Evolutionary conservation across 176 grass and related monocot species (phyloP), one percentile per base, ranked within the genome.

Genomic region (Cenchrus purpureus): DNA sequence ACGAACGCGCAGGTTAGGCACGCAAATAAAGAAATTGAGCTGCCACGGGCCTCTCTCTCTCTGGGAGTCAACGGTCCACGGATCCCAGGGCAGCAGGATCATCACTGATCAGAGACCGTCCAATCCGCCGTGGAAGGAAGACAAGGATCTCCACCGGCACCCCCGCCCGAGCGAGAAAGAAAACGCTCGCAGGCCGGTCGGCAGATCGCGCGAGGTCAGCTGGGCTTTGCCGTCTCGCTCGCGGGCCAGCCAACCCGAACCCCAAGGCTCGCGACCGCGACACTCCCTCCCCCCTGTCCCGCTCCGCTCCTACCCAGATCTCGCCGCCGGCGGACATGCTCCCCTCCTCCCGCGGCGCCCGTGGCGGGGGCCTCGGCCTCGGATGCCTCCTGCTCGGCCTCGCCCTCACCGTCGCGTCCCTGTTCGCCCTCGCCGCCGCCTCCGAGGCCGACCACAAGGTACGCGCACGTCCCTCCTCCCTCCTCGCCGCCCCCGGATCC

Each of bases 371-470:
- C 17, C 10, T 20, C 56, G 58, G 59, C 10, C 7, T n/a, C 59
- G 15, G 12, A 5, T 7, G 20, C 3, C 59, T 12, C 66, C 65
- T 51, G 51, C 52, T 76, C 71, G 22, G 32, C 70, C 12, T 77
- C 76, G 66, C 63, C 52, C 65, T 87, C 73, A 51, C 76, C 28
- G 10, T 70, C 79, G 73, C 74, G 5, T 52, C 84, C 34, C 28
- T 83, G 31, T 77, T 83, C 71, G 7, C 29, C 37, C 59, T 50
- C 65, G 91, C 78, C 48, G 78, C 73, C 73, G 92, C 92, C 78
- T 94, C 92, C 49, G 92, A 94, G 76, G 77, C 79, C 14, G 89
- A 94, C 65, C 92, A 94, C 86, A 88, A 86, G 92, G 89, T 94
- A 49, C 65, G 86, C n/a, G 15, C 62, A 7, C 10, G 20, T 3